These are phyloP conservation scores for Byssothecium circinans DNA, from an alignment of 2,329 filamentous ascomycete genomes.

Conservation along the genomic window DNA sequence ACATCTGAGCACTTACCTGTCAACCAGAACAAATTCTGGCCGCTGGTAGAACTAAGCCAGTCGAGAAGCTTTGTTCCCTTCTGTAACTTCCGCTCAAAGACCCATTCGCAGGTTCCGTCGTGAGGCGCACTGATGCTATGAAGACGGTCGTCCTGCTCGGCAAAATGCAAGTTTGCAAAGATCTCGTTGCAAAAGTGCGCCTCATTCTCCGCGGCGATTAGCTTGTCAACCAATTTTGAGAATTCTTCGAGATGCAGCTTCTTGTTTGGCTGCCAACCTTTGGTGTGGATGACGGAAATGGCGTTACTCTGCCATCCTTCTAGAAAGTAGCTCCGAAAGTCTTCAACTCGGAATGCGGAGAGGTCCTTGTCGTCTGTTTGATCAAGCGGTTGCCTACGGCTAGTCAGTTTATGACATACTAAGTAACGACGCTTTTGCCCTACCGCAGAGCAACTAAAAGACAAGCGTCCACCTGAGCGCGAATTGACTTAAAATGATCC, in stretches of 20 bases:
- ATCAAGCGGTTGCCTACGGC: slow-evolving; percentile 26
- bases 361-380: slow-evolving; percentile 33
- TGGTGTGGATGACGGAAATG: slow-evolving; percentile 25
- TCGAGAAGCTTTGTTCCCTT: slow-evolving; percentile 24
- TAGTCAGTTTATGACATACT: neutral
- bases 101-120: slow-evolving; percentile 27
- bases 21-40: slow-evolving; percentile 35
- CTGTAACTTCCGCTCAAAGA: slow-evolving; percentile 21
- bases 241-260: slow-evolving; percentile 36
- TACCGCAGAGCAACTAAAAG: slow-evolving; percentile 30
- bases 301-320: slow-evolving; percentile 34
- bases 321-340: slow-evolving; percentile 15
- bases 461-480: slow-evolving; percentile 28
- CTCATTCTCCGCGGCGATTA: slow-evolving; percentile 24
- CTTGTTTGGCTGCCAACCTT: slow-evolving; percentile 30
- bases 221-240: slow-evolving; percentile 23
- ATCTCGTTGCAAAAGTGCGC: slow-evolving; percentile 25
- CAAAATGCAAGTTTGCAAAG: slow-evolving; percentile 26
- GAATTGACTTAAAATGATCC: slow-evolving; percentile 26
- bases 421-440: neutral
- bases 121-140: slow-evolving; percentile 23
- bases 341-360: slow-evolving; percentile 24
- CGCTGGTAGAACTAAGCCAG: slow-evolving; percentile 29
- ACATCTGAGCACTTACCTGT: slow-evolving; percentile 18
- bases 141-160: slow-evolving; percentile 27